Percentiles rank a stretch among this genome's conserved stretches.
Conservation (phyloP, 2,329 filamentous ascomycete genomes). For the Phyllosticta citriasiana region DNA sequence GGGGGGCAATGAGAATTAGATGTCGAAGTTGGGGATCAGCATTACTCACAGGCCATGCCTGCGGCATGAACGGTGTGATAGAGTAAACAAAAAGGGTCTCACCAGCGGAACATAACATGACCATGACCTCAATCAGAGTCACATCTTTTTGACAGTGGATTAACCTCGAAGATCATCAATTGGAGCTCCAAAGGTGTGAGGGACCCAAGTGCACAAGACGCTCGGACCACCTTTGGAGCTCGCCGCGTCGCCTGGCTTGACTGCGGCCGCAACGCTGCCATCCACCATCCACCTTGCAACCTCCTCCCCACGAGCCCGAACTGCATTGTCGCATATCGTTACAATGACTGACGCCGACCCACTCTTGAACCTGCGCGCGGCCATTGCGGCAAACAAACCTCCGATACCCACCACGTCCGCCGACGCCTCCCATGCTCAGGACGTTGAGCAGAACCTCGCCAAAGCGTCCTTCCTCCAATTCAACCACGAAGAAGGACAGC, state of each 20-base stretch:
- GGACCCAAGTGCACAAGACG: background rate
- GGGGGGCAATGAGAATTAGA: slow-evolving; percentile 12
- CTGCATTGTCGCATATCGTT: background rate
- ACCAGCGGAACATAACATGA: no score
- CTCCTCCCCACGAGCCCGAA: background rate
- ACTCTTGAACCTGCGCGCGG: slow-evolving; percentile 71
- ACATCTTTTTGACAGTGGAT: no score
- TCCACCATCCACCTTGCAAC: background rate
- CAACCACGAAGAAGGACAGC: slow-evolving; percentile 41
- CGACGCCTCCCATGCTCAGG: slow-evolving; percentile 52
- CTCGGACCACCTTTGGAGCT: background rate
- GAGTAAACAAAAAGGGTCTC: no score
- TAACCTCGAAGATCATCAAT: no score
- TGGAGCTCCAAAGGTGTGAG: no score
- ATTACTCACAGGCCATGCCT: background rate
- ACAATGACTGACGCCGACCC: slow-evolving; percentile 59
- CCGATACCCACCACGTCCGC: slow-evolving; percentile 65
- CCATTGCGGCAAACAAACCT: slow-evolving; percentile 60
- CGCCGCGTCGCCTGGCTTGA: background rate
- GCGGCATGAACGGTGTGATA: no score
- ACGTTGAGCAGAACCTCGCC: slow-evolving; percentile 53
- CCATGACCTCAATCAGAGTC: background rate
- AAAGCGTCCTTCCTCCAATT: slow-evolving; percentile 51
- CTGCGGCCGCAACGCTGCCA: slow-evolving; percentile 2
- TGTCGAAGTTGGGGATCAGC: background rate